Evolutionary conservation across 1,139 yeast species (phyloP), one percentile per base, ranked within the genome.

Genomic region (Hyphopichia burtonii): DNA sequence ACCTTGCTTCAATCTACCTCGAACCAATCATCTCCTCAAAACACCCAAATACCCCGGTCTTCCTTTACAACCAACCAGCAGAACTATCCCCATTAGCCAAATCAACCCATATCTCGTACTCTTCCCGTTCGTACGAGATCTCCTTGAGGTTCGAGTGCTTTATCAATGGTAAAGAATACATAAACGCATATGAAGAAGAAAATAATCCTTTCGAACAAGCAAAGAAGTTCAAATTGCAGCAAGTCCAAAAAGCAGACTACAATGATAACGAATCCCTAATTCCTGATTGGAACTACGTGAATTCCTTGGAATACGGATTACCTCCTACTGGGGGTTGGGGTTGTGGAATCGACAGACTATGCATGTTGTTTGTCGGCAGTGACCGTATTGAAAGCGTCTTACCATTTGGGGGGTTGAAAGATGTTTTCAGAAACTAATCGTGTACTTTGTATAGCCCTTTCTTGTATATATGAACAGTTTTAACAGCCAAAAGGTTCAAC

Each of bases 251-350:
- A 42, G 63, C 62, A 3, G 70, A 74, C 14, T 74, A 61, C 46
- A 59, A 68, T 10, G 96, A 88, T 53, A 61, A 66, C 2, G 96
- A 88, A 47, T 65, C 82, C 22, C 67, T 86, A 37, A 61, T 85
- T 0, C 88, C 96, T 0, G 99, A 93, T 61, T 71, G 80, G 58
- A 72, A 74, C 37, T 93, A 82, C 56, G 78, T 89, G 2, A 72
- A 78, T 36, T 79, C 84, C 12, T 81, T 94, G 87, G 93, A 89
- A 56, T 87, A 85, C 75, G 98, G 96, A 1, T 75, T 94, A 62
- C 97, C 99, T 3, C 99, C 99, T 0, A 91, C 97, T 1, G 98
- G 96, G 1, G 99, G 99, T 0, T 88, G 96, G 89, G 99, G 99
- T 0, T 69, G 95, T 48, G 99, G 99, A 0, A 74, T 94, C 19